Evolutionary conservation across 371 early-diverging fungal genomes (phyloP), one percentile per base, ranked within the genome.

Genomic region (Nematocida displodere): DNA sequence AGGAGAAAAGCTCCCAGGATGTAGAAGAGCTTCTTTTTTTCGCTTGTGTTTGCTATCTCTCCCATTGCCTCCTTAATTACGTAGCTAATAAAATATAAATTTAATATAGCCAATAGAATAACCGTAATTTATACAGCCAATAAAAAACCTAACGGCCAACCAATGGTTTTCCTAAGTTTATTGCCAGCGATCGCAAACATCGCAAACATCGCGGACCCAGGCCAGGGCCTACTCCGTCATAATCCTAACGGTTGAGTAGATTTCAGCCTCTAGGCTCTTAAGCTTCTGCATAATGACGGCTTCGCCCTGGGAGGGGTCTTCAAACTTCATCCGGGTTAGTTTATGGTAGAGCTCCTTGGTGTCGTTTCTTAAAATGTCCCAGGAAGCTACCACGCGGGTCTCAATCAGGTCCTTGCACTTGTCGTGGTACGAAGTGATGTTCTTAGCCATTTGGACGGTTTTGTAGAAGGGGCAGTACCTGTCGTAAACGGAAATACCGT

Each of bases 381-480:
- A 99, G 5, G 94, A 59, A 2, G 59, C 24, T 3, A 71, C 54
- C 7, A 56, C 46, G 15, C 44, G 20, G 5, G 54, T 91, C 66
- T 77, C 54, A 22, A 83, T 62, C 2, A 68, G 42, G 46, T 80
- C 66, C 49, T 87, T 88, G 65, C 96, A 93, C 76, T 88, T 89
- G 55, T 89, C 91, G 85, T 95, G 94, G 86, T 95, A 98, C 58
- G 87, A 87, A 79, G 97, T 88, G 88, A 97, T 91, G 87, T 94
- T 95, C 75, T 92, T 88, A 78, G 97, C 87, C 93, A 99, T 93
- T 86, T 94, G 90, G 17, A 91, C 90, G 0, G 97, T 97, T 88
- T 92, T 92, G 87, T 90, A 92, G 89, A 99, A 97, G 34, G 99
- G 98, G 84, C 98, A 98, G 88, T 90, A 97, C 59, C 92, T 91